phyloP scores from a whole-genome alignment of 73 alveolate genomes.

The Paramecium pentaurelia region DNA sequence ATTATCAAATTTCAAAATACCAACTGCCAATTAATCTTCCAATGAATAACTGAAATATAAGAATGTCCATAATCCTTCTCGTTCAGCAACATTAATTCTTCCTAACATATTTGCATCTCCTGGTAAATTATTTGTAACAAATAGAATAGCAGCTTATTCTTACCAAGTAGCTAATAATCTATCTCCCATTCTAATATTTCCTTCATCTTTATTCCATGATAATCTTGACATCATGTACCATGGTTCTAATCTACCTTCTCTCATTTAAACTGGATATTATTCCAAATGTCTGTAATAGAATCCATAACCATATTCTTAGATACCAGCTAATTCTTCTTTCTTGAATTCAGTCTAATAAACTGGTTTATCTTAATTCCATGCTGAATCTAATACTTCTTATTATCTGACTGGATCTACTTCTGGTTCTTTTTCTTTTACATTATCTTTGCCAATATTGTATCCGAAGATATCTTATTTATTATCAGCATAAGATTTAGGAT shows the following conservation, averaged over 20 bases:
- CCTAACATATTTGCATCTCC: background rate
- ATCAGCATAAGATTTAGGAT: background rate
- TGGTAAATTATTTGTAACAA: slow-evolving; percentile 20
- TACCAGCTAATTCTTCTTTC: background rate
- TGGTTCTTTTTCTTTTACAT: background rate
- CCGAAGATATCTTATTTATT: slow-evolving; percentile 24
- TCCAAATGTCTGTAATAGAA: background rate
- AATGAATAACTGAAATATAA: slow-evolving; percentile 41
- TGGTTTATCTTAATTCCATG: background rate
- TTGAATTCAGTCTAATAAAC: slow-evolving; percentile 11
- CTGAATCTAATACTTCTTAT: slow-evolving; percentile 34
- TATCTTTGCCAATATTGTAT: background rate
- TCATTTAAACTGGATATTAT: slow-evolving; percentile 19
- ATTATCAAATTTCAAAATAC: background rate
- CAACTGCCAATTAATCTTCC: background rate
- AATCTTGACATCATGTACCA: slow-evolving; percentile 41
- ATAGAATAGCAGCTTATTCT: background rate
- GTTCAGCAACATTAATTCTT: background rate
- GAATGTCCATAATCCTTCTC: slow-evolving; percentile 46
- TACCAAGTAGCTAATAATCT: slow-evolving; percentile 26
- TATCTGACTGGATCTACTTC: background rate
- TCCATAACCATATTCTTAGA: slow-evolving; percentile 43
- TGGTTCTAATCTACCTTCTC: background rate
- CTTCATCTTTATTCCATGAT: background rate
- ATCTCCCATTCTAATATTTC: slow-evolving; percentile 45